Percentiles rank a stretch among this genome's conserved stretches.
These are phyloP conservation scores for Globisporangium middletonii DNA, from an alignment of 352 stramenopile species.

Conservation along the genomic window DNA sequence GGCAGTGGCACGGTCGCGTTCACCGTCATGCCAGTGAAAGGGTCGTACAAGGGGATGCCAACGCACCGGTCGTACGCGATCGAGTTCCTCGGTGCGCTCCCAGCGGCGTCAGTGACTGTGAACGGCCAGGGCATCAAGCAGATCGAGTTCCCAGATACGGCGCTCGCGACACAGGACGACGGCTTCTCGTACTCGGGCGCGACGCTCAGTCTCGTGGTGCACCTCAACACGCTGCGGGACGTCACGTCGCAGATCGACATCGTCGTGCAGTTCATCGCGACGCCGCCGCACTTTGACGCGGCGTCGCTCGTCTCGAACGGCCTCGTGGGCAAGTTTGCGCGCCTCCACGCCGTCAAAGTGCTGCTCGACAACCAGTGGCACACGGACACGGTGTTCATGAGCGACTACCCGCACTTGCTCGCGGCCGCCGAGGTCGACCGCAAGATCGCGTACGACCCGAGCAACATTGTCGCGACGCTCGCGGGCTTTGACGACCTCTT, in stretches of 20 bases:
- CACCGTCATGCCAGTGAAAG: constrained; percentile 20
- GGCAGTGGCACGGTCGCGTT: constrained; percentile 8
- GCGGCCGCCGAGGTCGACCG: constrained; percentile 15
- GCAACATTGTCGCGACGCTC: constrained; percentile 12
- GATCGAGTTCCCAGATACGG: constrained; percentile 9
- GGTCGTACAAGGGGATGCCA: constrained; percentile 10
- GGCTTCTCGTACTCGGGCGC: constrained; percentile 19
- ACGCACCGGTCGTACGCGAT: constrained; percentile 16
- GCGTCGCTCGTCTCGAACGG: constrained; percentile 12
- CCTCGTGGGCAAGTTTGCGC: constrained; percentile 21
- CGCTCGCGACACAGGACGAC: background rate
- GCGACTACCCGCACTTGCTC: constrained; percentile 23
- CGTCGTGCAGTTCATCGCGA: constrained; percentile 15
- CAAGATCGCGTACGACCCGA: constrained; percentile 18
- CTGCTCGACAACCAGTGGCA: constrained; percentile 25
- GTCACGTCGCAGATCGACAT: constrained; percentile 2
- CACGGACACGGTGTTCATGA: constrained; percentile 21
- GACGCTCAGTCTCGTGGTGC: constrained; percentile 19
- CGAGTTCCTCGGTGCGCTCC: constrained; percentile 17
- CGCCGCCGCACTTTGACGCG: constrained; percentile 1
- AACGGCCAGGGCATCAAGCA: constrained; percentile 15
- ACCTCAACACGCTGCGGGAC: constrained; percentile 8
- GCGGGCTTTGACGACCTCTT: constrained; percentile 12
- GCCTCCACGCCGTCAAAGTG: constrained; percentile 21
- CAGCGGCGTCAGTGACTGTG: constrained; percentile 13